These are phyloP conservation scores for Cyclostephanos invisitatus DNA, from an alignment of 108 stramenopile genomes.

Conservation along the genomic window DNA sequence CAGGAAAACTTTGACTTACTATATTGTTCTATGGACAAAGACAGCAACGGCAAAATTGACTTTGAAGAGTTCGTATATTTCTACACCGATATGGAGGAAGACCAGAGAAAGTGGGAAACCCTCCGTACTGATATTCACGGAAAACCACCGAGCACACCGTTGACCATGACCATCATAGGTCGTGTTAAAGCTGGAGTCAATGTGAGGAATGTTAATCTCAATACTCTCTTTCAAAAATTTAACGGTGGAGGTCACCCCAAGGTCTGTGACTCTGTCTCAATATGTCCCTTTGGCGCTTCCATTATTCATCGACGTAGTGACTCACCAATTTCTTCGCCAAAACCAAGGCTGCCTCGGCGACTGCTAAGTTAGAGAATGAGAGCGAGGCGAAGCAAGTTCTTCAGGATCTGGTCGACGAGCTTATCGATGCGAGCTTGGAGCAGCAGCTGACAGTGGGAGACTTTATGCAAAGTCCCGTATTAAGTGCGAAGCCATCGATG, in stretches of 20 bases:
- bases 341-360: constrained; percentile 86
- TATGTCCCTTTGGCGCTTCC: background rate
- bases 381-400: constrained; percentile 68
- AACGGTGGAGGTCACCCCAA: constrained; percentile 89
- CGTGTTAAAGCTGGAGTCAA: constrained; percentile 84
- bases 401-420: constrained; percentile 69
- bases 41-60: constrained; percentile 72
- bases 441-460: constrained; percentile 77
- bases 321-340: background rate
- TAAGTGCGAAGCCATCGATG: constrained; percentile 75
- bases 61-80: constrained; percentile 84
- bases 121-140: constrained; percentile 28
- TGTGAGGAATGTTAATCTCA: constrained; percentile 78
- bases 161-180: constrained; percentile 86
- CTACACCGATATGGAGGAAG: constrained; percentile 54
- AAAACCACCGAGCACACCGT: constrained; percentile 30
- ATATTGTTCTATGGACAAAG: constrained; percentile 66
- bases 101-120: constrained; percentile 23
- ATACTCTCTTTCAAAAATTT: constrained; percentile 71
- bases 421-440: constrained; percentile 61
- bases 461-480: constrained; percentile 86
- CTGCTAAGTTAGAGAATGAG: constrained; percentile 71
- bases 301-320: background rate
- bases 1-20: constrained; percentile 48
- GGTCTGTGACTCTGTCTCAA: constrained; percentile 15